A percentile compares a stretch with the other conserved stretches of the same genome.
These are phyloP conservation scores for Apiospora kogelbergensis DNA, from an alignment of 2,329 filamentous ascomycete genomes.

Conservation along the genomic window DNA sequence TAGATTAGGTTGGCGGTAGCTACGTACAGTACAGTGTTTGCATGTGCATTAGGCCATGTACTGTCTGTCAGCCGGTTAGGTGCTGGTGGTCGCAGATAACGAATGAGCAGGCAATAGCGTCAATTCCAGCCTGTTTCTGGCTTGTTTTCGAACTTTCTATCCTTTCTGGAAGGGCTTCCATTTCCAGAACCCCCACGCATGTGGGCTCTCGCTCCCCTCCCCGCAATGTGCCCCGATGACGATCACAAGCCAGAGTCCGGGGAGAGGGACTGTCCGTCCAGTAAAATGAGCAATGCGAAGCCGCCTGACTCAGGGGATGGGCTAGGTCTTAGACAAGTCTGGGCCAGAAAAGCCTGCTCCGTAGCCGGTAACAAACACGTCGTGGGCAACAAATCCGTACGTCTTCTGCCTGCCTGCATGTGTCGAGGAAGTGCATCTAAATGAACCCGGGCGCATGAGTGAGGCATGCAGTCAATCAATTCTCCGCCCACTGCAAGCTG, in stretches of 20 bases:
- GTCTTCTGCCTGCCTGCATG: background rate
- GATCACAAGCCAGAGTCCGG: too few species aligned
- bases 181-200: slow-evolving; percentile 18
- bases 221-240: slow-evolving; percentile 27
- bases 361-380: background rate
- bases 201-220: slow-evolving; percentile 15
- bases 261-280: slow-evolving; percentile 8
- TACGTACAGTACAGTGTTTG: background rate
- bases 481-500: background rate
- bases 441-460: background rate
- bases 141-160: background rate
- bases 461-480: slow-evolving; percentile 2
- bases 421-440: background rate
- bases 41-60: background rate
- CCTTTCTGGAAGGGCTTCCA: background rate
- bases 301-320: slow-evolving; percentile 2
- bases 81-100: background rate
- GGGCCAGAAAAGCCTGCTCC: background rate
- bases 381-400: background rate
- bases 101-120: background rate
- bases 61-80: background rate
- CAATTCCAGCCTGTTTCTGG: background rate
- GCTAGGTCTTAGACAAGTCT: background rate
- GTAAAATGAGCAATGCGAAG: slow-evolving; percentile 2
- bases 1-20: background rate